Base-by-base conservation (phyloP, 495 filamentous ascomycete species). In the Clohesyomyces aquaticus region DNA sequence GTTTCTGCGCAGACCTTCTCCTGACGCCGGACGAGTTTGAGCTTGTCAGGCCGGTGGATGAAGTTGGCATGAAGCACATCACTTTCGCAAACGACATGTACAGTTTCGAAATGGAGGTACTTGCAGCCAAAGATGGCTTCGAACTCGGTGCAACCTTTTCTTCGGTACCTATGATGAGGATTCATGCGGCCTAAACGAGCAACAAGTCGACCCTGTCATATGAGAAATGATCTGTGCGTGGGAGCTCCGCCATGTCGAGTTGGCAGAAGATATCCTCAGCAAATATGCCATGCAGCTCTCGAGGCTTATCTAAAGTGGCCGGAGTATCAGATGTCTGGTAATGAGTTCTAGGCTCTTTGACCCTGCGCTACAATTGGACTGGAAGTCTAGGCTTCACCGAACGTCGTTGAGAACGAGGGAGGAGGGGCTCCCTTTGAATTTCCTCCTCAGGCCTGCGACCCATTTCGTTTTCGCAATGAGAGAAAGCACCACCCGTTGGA, bases 61-160 rank as follows among this genome's bases (percentile, higher is more conserved):
- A 51, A 51, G 16, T 18, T 23, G 6, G 3, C 4, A 25, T 51
- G 47, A 51, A 25, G 19, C 47, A 51, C 47, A 23, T 51, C 25
- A 18, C 47, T 3, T 12, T 51, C 14, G 14, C 27, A 18, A 51
- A 51, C 19, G 47, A 51, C 47, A 51, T 51, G 19, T 23, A 12
- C 47, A 51, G 47, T 25, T 51, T 51, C 16, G 47, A 51, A 23
- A 51, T 23, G 25, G 47, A 51, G 47, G 19, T 51, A 3, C 25
- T 51, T 23, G 19, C 47, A 25, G 47, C 47, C 16, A 51, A 51
- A 27, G 47, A 51, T 8, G 47, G 47, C 25, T 51, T 23, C 16
- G 47, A 51, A 4, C 25, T 51, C 2, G 47, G 47, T 23, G 19
- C 6, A 8, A 51, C 27, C 8, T 51, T 18, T 23, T 51, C 47